phyloP scores from a whole-genome alignment of 768 basidiomycete genomes.

The Rhodosporidiobolus sp. region DNA sequence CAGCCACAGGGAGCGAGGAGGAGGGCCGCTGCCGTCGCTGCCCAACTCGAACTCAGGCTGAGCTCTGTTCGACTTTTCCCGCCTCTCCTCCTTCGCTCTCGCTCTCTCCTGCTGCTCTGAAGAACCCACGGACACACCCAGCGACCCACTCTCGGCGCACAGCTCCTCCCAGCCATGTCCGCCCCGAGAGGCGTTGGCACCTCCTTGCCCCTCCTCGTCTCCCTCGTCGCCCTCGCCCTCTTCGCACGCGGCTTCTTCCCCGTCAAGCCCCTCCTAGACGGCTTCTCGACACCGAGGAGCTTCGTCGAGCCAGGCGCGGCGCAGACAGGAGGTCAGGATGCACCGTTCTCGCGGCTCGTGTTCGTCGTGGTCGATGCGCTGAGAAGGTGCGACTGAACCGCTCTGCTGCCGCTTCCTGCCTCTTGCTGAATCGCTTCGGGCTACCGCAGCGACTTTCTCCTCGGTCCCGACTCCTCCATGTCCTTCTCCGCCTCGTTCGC shows the following conservation, averaged over 20 bases:
- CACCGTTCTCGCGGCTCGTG: conserved; percentile 24
- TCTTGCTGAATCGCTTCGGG: not conserved
- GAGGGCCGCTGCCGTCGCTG: not conserved
- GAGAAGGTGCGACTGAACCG: conserved; percentile 22
- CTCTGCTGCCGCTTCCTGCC: not conserved
- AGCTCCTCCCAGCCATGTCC: not conserved
- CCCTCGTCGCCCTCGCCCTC: not conserved
- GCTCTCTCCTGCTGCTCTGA: too few species aligned
- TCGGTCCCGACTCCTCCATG: conserved; percentile 18
- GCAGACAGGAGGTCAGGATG: not conserved
- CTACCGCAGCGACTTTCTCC: conserved; percentile 19
- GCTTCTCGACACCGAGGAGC: not conserved
- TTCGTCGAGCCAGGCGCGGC: not conserved
- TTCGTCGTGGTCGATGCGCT: conserved; percentile 39
- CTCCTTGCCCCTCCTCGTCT: not conserved
- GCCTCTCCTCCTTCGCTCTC: too few species aligned
- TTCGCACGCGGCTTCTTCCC: conserved; percentile 35
- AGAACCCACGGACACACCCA: too few species aligned
- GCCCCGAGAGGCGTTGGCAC: not conserved
- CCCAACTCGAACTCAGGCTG: not conserved
- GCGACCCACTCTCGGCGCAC: too few species aligned
- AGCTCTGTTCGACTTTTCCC: not conserved
- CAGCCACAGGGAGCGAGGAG: conserved; percentile 5
- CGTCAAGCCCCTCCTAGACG: conserved; percentile 28
- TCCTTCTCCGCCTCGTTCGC: conserved; percentile 13